Conservation (phyloP, 2,329 filamentous ascomycete genomes). For the Xylariales sp. region DNA sequence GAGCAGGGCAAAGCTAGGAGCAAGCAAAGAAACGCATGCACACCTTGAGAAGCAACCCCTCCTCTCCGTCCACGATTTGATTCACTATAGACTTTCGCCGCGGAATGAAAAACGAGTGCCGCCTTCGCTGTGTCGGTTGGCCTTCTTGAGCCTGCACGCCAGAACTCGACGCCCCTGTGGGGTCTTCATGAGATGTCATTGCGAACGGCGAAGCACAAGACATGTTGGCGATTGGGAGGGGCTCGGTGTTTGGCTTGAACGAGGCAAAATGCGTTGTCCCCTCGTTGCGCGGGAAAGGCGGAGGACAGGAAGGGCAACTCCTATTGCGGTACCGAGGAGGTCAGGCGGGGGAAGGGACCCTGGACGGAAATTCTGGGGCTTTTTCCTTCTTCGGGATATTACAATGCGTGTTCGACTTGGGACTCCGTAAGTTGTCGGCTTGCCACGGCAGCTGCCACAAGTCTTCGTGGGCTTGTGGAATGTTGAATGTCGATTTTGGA, state of each 20-base stretch:
- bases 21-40: background rate
- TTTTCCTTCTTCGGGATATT: too few relatives aligned
- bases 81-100: slow-evolving; percentile 53
- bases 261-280: too few relatives aligned
- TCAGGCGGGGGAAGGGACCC: background rate
- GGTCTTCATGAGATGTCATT: slow-evolving; percentile 27
- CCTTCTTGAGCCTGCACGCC: slow-evolving; percentile 31
- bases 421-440: too few relatives aligned
- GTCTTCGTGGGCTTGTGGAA: too few relatives aligned
- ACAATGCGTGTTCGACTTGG: too few relatives aligned
- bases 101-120: slow-evolving; percentile 55
- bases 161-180: slow-evolving; percentile 31
- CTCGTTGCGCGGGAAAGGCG: too few relatives aligned
- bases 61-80: slow-evolving; percentile 59
- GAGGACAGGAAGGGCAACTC: background rate
- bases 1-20: background rate
- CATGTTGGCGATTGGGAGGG: slow-evolving; percentile 18
- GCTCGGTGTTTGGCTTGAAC: too few relatives aligned
- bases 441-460: too few relatives aligned
- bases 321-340: background rate
- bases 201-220: slow-evolving; percentile 23
- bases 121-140: slow-evolving; percentile 35
- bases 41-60: slow-evolving; percentile 56
- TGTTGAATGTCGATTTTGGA: too few relatives aligned
- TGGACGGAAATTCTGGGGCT: background rate